Base-by-base conservation (phyloP, 228 moss, liverwort and hornwort species). In the Sphagnum magellanicum region DNA sequence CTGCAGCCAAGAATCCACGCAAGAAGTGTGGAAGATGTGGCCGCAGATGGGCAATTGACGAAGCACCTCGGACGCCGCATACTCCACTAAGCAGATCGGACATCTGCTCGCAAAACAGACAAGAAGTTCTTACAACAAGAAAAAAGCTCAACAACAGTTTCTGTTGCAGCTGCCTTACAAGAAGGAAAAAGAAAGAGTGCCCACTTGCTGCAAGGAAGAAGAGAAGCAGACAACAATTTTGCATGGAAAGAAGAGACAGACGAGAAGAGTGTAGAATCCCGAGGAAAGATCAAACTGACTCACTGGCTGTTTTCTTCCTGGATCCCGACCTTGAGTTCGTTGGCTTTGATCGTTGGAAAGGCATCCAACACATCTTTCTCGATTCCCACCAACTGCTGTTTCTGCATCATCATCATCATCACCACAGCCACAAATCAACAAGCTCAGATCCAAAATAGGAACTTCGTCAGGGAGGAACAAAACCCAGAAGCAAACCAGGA, bases 1-100 rank as follows among this genome's bases (percentile, higher is more conserved):
- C 70, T 80, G 71, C 49, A 86, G 80, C 86, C 86, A 86, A 48
- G 86, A 74, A 67, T 83, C 86, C 17, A 86, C 82, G 64, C 86
- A 86, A 61, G 72, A 77, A 49, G 67, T 76, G 69, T 86, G 86
- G 71, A 86, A 86, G 48, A 86, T 80, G 51, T 86, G 86, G 59
- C 80, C 76, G 53, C 86, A 86, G 7, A 67, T 58, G 6, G 86
- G 86, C 16, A 86, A 76, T 64, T 80, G 75, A 17, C 86, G 86
- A 10, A 86, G 80, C 58, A 80, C 74, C 71, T 86, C 82, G 16
- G 67, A 11, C 17, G 67, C 68, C 52, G 64, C 64, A 64, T 83
- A 86, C 63, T 86, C 86, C 63, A 72, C 58, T 48, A 86, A 76
- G 72, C 86, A 86, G 67, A 86, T 86, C 10, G 86, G 78, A 50